Conservation (phyloP, 2,329 filamentous ascomycete species). For the Ilyonectria sp. region DNA sequence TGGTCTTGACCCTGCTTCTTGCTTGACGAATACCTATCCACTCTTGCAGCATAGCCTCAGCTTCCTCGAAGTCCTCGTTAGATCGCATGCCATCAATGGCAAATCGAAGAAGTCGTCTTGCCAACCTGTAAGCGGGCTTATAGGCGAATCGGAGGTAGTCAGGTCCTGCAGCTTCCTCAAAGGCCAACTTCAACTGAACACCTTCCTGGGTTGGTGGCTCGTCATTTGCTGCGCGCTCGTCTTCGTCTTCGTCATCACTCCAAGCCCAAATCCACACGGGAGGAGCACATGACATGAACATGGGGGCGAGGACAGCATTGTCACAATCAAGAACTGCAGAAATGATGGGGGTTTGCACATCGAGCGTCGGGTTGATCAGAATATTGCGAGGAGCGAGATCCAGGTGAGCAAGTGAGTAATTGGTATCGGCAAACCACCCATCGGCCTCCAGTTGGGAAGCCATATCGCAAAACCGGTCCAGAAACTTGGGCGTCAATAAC, state of each 20-base stretch:
- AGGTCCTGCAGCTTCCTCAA: background rate
- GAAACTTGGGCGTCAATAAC: background rate
- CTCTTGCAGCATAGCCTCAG: background rate
- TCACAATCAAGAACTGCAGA: conserved; percentile 16
- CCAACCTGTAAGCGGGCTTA: background rate
- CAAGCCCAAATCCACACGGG: conserved; percentile 16
- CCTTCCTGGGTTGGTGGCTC: background rate
- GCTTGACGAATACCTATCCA: background rate
- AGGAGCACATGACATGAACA: conserved; percentile 4
- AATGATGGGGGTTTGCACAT: background rate
- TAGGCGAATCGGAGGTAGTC: background rate
- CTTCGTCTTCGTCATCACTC: conserved; percentile 5
- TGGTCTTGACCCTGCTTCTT: background rate
- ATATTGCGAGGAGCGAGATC: conserved; percentile 4
- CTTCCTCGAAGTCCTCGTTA: background rate
- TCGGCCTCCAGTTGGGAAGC: background rate
- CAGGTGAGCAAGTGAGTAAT: conserved; percentile 5
- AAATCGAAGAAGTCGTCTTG: background rate
- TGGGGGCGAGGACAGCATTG: conserved; percentile 10
- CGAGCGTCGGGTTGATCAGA: background rate
- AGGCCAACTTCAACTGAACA: background rate
- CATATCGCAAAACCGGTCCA: background rate
- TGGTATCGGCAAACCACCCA: background rate
- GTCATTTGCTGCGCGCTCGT: conserved; percentile 59
- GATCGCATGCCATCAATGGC: background rate